Evolutionary conservation across 352 stramenopile species (phyloP).

Genomic region (Pythium insidiosum): DNA sequence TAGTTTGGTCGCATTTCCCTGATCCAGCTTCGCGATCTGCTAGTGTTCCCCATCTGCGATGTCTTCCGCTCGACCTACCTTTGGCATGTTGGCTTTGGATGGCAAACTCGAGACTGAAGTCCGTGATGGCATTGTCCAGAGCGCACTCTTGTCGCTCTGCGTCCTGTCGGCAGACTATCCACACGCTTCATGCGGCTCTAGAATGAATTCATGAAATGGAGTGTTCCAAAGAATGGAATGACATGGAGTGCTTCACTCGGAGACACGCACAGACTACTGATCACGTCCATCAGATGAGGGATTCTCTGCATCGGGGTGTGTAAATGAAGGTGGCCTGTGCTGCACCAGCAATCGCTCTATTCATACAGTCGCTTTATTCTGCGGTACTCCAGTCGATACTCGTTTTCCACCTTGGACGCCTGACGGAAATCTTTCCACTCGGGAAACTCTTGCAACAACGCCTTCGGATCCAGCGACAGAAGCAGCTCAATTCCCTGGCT

Average conservation of each 20-base stretch:
- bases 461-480: slow-evolving; percentile 77
- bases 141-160: not conserved
- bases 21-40: slow-evolving; percentile 1
- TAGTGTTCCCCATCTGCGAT: slow-evolving; percentile 1
- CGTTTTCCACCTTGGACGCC: slow-evolving; percentile 84
- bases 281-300: too few relatives aligned
- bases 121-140: not conserved
- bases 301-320: not conserved
- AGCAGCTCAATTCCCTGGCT: slow-evolving; percentile 88
- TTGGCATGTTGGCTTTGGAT: not conserved
- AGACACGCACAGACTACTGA: too few relatives aligned
- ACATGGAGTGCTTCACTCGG: not conserved
- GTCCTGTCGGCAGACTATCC: too few relatives aligned
- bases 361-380: slow-evolving; percentile 90
- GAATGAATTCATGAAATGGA: too few relatives aligned
- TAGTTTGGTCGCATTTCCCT: slow-evolving; percentile 6
- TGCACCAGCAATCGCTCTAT: slow-evolving; percentile 22
- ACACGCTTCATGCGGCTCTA: not conserved
- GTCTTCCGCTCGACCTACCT: not conserved
- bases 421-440: slow-evolving; percentile 84
- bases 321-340: not conserved
- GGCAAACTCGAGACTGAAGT: slow-evolving; percentile 3
- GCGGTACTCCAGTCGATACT: slow-evolving; percentile 85
- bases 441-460: slow-evolving; percentile 78
- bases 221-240: not conserved